phyloP scores from a whole-genome alignment of 352 stramenopile genomes.

The Nothophytophthora sp. region DNA sequence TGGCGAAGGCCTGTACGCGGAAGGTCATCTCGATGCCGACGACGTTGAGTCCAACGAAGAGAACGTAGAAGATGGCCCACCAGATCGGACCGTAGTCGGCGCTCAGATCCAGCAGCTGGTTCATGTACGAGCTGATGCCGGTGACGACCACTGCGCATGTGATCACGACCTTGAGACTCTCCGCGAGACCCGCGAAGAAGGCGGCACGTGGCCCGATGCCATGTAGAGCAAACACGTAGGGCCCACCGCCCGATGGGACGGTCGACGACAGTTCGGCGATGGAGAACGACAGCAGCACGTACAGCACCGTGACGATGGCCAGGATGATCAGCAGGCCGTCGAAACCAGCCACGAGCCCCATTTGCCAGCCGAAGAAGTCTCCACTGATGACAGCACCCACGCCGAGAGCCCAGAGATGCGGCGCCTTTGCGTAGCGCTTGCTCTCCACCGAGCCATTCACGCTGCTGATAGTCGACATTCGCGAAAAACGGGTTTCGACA shows the following conservation, averaged over 20 bases:
- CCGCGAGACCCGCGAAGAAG: constrained; percentile 65
- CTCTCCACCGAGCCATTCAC: not conserved
- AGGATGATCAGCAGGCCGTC: constrained; percentile 62
- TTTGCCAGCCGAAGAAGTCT: constrained; percentile 73
- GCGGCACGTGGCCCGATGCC: constrained; percentile 49
- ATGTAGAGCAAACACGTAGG: constrained; percentile 70
- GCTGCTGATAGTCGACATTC: too few species aligned
- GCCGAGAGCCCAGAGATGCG: constrained; percentile 57
- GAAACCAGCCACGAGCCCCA: constrained; percentile 53
- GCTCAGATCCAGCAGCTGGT: constrained; percentile 46
- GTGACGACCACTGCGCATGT: constrained; percentile 62
- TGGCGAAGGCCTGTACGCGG: constrained; percentile 58
- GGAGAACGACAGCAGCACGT: constrained; percentile 69
- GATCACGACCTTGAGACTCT: constrained; percentile 73
- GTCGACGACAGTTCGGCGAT: constrained; percentile 70
- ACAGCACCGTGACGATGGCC: constrained; percentile 56
- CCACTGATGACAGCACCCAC: constrained; percentile 59
- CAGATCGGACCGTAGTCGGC: constrained; percentile 44
- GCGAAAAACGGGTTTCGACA: too few species aligned
- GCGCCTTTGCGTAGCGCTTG: constrained; percentile 49
- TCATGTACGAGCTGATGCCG: constrained; percentile 71
- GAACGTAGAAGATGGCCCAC: constrained; percentile 63
- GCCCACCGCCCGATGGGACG: constrained; percentile 48
- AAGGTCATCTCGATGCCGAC: constrained; percentile 66
- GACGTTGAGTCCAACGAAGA: constrained; percentile 67